Evolutionary conservation across 768 basidiomycete species (phyloP).

Genomic region (Tylopilus balloui): DNA sequence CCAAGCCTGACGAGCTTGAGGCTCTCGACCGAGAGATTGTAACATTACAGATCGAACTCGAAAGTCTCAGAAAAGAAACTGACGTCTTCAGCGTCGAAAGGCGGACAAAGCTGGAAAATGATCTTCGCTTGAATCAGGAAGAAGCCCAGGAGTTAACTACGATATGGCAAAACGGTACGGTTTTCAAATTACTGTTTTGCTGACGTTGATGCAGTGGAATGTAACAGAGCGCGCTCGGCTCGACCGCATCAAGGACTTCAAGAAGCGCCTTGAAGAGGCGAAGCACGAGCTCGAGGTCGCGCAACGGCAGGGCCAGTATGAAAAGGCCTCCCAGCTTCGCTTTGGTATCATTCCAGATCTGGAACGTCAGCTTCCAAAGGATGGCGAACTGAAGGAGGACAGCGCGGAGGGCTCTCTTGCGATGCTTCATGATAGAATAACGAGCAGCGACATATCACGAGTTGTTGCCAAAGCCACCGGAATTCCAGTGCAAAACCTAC

Average conservation of each 20-base stretch:
- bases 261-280: slow-evolving; percentile 72
- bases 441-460: slow-evolving; percentile 81
- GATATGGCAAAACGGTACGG: slow-evolving; percentile 68
- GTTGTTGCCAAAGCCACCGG: slow-evolving; percentile 88
- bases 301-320: slow-evolving; percentile 84
- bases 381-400: slow-evolving; percentile 44
- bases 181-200: not conserved
- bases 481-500: slow-evolving; percentile 82
- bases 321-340: slow-evolving; percentile 76
- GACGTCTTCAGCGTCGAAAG: slow-evolving; percentile 83
- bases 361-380: slow-evolving; percentile 61
- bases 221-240: slow-evolving; percentile 59
- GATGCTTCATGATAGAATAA: slow-evolving; percentile 83
- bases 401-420: slow-evolving; percentile 40
- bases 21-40: slow-evolving; percentile 77
- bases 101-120: slow-evolving; percentile 57
- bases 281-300: slow-evolving; percentile 85
- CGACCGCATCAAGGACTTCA: slow-evolving; percentile 65
- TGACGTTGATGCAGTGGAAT: not conserved
- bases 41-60: slow-evolving; percentile 85
- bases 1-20: slow-evolving; percentile 83
- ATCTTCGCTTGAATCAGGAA: slow-evolving; percentile 55
- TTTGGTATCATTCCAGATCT: slow-evolving; percentile 84
- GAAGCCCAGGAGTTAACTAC: slow-evolving; percentile 58
- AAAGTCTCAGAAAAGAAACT: slow-evolving; percentile 82